These are phyloP conservation scores for Noccaea caerulescens DNA, from an alignment of 345 rosid species.

Conservation along the genomic window DNA sequence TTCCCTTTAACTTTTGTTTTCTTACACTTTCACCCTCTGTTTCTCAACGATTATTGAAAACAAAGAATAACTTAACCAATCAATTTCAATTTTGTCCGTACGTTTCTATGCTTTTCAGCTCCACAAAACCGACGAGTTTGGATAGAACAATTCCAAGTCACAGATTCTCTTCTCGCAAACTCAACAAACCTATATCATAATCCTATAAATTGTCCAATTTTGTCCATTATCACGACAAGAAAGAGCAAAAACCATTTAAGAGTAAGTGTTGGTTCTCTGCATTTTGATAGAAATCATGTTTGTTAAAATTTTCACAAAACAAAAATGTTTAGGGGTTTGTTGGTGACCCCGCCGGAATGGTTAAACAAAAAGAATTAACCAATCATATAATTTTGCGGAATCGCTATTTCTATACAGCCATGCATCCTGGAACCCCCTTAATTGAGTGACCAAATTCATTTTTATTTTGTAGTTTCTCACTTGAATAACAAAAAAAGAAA, in stretches of 20 bases:
- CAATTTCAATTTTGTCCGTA: background rate
- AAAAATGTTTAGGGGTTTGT: background rate
- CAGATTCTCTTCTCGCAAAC: conserved; percentile 1
- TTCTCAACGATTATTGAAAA: background rate
- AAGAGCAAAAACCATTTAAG: conserved; percentile 15
- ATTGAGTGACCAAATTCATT: background rate
- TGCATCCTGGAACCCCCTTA: background rate
- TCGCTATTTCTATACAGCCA: background rate
- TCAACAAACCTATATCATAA: conserved; percentile 7
- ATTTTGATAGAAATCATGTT: background rate
- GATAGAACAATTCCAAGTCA: conserved; percentile 2
- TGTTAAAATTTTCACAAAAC: background rate
- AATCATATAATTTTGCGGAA: background rate
- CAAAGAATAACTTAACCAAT: background rate
- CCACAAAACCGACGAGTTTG: conserved; percentile 12
- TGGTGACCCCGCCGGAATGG: background rate
- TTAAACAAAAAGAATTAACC: background rate
- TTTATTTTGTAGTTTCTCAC: background rate
- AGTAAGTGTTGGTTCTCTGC: conserved; percentile 27
- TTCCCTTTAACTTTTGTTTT: background rate
- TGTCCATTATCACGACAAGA: conserved; percentile 15
- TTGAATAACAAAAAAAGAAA: background rate
- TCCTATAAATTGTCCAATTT: conserved; percentile 17
- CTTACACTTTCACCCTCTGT: background rate
- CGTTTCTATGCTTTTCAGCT: conserved; percentile 24